Percentiles rank a stretch among this genome's conserved stretches.
Conservation (phyloP, 1,284 basidiomycete genomes). For the Sphaerobolus stellatus region DNA sequence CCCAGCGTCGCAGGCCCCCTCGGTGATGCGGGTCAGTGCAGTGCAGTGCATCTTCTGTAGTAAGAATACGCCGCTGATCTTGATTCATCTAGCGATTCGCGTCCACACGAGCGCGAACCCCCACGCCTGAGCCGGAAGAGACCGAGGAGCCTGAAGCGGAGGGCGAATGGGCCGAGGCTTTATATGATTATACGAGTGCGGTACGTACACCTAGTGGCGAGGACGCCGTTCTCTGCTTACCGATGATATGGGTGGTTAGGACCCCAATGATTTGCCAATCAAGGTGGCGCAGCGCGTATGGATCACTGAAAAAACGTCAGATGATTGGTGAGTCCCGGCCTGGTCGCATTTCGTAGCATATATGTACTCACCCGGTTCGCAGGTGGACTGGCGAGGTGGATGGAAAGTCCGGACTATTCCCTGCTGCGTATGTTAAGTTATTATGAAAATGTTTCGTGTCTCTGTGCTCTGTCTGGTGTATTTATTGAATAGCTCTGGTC, state of each 20-base stretch:
- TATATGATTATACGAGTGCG: conserved; percentile 71
- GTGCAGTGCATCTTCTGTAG: too few relatives aligned
- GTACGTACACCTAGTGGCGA: conserved; percentile 38
- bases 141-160: conserved; percentile 42
- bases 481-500: too few relatives aligned
- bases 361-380: conserved; percentile 9
- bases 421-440: conserved; percentile 71
- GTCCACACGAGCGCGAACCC: conserved; percentile 16
- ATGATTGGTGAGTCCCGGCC: conserved; percentile 60
- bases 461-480: too few relatives aligned
- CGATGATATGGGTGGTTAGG: conserved; percentile 47
- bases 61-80: too few relatives aligned
- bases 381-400: conserved; percentile 77
- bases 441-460: too few relatives aligned
- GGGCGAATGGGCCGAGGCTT: conserved; percentile 73
- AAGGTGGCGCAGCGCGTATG: conserved; percentile 53
- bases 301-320: conserved; percentile 63
- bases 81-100: too few relatives aligned
- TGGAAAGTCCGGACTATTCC: conserved; percentile 65
- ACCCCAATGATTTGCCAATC: conserved; percentile 62
- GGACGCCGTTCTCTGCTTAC: conserved; percentile 1
- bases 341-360: conserved; percentile 6
- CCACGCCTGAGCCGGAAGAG: conserved; percentile 18
- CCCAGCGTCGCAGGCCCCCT: conserved; percentile 36
- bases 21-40: too few relatives aligned